Conservation (phyloP, 164 flowering plant species). For the Cinnamomum micranthum region DNA sequence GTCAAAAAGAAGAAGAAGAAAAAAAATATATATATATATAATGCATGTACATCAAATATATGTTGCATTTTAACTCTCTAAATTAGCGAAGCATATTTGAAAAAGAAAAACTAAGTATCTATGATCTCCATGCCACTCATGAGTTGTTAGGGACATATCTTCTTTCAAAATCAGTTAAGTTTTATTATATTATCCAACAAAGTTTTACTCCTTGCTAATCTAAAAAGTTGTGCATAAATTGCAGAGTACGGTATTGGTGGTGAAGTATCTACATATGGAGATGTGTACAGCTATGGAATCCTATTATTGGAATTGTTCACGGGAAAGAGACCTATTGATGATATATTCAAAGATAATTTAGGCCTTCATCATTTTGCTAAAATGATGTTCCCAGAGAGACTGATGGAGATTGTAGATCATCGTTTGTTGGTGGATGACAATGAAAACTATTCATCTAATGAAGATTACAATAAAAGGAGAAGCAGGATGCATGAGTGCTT, state of each 20-base stretch:
- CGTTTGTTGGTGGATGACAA: conserved; percentile 1
- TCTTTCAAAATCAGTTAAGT: no score
- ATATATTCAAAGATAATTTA: conserved; percentile 23
- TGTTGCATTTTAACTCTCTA: no score
- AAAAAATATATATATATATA: no score
- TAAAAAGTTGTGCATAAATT: not conserved
- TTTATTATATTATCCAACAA: no score
- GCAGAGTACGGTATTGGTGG: conserved; percentile 16
- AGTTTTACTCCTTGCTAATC: no score
- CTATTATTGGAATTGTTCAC: conserved; percentile 15
- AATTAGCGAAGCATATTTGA: no score
- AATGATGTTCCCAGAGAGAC: conserved; percentile 21
- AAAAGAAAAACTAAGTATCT: no score
- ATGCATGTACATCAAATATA: no score
- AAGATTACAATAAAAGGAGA: not conserved
- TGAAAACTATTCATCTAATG: not conserved
- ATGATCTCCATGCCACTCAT: no score
- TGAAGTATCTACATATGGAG: conserved; percentile 12
- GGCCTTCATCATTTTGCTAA: conserved; percentile 16
- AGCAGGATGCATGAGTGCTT: conserved; percentile 1
- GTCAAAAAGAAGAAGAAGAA: no score
- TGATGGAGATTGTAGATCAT: conserved; percentile 29
- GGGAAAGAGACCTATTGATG: conserved; percentile 15
- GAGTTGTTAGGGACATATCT: no score
- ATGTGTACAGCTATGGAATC: conserved; percentile 17